These are phyloP conservation scores for Colletotrichum costaricense DNA, from an alignment of 2,329 filamentous ascomycete genomes.

Conservation along the genomic window DNA sequence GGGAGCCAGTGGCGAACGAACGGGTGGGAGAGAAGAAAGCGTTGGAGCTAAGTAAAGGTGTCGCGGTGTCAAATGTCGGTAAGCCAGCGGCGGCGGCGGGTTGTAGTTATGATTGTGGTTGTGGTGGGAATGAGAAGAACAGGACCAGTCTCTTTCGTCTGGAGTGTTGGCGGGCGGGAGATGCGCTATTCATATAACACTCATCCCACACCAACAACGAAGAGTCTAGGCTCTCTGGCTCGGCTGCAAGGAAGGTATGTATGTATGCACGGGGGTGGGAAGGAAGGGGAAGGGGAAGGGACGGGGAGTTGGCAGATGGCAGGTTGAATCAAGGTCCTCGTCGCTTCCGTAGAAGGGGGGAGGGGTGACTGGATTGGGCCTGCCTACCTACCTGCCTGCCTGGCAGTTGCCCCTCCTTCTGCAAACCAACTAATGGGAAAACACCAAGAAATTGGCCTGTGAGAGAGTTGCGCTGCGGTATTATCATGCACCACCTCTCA, in stretches of 20 bases:
- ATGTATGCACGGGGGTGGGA: background rate
- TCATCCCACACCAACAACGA: background rate
- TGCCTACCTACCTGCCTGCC: background rate
- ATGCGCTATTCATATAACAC: constrained; percentile 26
- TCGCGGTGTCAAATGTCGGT: background rate
- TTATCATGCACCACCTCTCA: no score
- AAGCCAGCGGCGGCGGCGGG: background rate
- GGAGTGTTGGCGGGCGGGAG: constrained; percentile 11
- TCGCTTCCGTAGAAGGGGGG: background rate
- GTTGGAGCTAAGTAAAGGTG: constrained; percentile 16
- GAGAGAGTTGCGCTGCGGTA: no score
- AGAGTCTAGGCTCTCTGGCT: background rate
- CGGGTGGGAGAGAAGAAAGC: background rate
- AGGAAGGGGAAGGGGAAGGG: no score
- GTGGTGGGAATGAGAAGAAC: background rate
- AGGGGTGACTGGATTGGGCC: background rate
- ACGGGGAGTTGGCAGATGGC: background rate
- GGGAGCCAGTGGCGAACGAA: background rate
- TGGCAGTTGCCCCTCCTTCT: background rate
- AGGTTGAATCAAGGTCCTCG: background rate
- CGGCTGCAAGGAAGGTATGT: background rate
- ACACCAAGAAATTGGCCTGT: constrained; percentile 2
- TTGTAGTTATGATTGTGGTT: background rate
- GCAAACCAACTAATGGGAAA: background rate
- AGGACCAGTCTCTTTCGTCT: background rate